Evolutionary conservation across 495 filamentous ascomycete genomes (phyloP).

Genomic region (Penicillium longicatenatum): DNA sequence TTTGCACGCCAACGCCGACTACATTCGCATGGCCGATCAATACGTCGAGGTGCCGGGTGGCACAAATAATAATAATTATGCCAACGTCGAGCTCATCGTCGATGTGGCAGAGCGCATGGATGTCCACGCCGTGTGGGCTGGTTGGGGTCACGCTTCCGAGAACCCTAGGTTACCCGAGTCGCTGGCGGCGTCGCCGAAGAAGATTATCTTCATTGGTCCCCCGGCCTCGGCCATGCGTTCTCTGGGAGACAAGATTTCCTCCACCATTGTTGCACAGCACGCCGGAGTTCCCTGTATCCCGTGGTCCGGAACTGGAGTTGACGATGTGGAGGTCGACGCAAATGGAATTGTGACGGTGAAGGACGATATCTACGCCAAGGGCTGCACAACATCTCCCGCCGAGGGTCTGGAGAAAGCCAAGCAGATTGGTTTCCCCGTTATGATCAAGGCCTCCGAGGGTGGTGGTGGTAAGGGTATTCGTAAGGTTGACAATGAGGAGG

Average conservation of each 20-base stretch:
- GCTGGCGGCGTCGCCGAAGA: slow-evolving; percentile 91
- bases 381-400: slow-evolving; percentile 82
- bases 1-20: slow-evolving; percentile 95
- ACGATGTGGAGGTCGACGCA: slow-evolving; percentile 73
- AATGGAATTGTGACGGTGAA: slow-evolving; percentile 90
- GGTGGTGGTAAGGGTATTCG: slow-evolving; percentile 99
- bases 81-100: slow-evolving; percentile 98
- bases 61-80: slow-evolving; percentile 99
- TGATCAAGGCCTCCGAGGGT: slow-evolving; percentile 99
- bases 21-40: slow-evolving; percentile 99
- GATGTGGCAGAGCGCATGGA: slow-evolving; percentile 99
- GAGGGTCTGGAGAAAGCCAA: slow-evolving; percentile 86
- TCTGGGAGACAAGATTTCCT: slow-evolving; percentile 98
- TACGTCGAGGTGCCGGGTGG: slow-evolving; percentile 98
- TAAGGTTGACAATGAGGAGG: slow-evolving; percentile 85
- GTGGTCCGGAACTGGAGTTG: slow-evolving; percentile 94
- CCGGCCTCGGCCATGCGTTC: slow-evolving; percentile 98
- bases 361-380: slow-evolving; percentile 83
- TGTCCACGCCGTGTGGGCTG: slow-evolving; percentile 98
- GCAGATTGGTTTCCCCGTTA: slow-evolving; percentile 96
- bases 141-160: slow-evolving; percentile 99
- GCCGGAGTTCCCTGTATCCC: slow-evolving; percentile 97
- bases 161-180: slow-evolving; percentile 97
- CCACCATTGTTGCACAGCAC: slow-evolving; percentile 98
- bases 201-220: slow-evolving; percentile 98